A percentile compares a stretch with the other conserved stretches of the same genome.
Conservation (phyloP, 1,284 basidiomycete genomes). For the Heterobasidion parviporum region DNA sequence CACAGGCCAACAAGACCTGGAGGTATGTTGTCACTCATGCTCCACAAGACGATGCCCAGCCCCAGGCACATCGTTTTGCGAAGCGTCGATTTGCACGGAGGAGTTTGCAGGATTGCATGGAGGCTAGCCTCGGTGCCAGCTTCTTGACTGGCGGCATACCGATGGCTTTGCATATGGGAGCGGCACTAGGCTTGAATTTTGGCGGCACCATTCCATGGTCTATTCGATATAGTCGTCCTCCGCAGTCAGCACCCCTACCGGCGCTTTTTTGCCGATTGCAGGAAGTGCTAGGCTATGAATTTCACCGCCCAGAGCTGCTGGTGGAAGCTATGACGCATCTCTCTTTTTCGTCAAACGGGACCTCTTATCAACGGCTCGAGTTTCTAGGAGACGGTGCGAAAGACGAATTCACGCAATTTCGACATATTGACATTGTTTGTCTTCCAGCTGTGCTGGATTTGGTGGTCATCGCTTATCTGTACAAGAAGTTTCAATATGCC, state of each 20-base stretch:
- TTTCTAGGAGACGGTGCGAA: slow-evolving; percentile 77
- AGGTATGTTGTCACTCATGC: slow-evolving; percentile 34
- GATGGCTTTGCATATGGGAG: slow-evolving; percentile 58
- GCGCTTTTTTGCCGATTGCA: slow-evolving; percentile 51
- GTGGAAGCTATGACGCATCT: slow-evolving; percentile 78
- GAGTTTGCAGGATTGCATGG: slow-evolving; percentile 80
- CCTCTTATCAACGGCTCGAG: slow-evolving; percentile 78
- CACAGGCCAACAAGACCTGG: slow-evolving; percentile 50
- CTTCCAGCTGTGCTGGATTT: slow-evolving; percentile 65
- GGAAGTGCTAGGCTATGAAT: slow-evolving; percentile 59
- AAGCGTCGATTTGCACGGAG: slow-evolving; percentile 46
- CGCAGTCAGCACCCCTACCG: slow-evolving; percentile 27
- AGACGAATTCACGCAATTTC: not conserved
- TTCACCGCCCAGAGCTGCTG: slow-evolving; percentile 53
- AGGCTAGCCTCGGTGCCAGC: slow-evolving; percentile 70
- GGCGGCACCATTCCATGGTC: slow-evolving; percentile 61
- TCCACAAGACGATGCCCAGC: slow-evolving; percentile 19
- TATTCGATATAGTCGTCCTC: slow-evolving; percentile 34
- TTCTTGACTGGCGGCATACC: slow-evolving; percentile 64
- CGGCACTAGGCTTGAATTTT: slow-evolving; percentile 57
- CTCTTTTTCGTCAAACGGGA: slow-evolving; percentile 50
- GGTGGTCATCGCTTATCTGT: slow-evolving; percentile 67
- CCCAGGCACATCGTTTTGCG: slow-evolving; percentile 17
- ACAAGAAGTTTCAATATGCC: slow-evolving; percentile 55
- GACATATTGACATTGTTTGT: slow-evolving; percentile 1